Evolutionary conservation across 2,329 filamentous ascomycete species (phyloP).

Genomic region (Fusarium neocosmosporiellum): DNA sequence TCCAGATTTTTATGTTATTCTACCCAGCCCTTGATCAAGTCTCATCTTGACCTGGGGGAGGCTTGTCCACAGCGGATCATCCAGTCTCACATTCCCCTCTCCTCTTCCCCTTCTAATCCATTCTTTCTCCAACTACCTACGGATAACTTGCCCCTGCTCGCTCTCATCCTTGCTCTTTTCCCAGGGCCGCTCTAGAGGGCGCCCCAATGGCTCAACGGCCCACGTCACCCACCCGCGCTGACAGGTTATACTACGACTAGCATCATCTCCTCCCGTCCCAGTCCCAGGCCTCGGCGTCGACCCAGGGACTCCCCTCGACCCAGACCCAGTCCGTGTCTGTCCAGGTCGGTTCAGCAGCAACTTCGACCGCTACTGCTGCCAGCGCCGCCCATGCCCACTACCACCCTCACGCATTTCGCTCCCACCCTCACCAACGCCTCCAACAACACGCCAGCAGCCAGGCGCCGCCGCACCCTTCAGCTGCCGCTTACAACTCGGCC

Average conservation of each 20-base stretch:
- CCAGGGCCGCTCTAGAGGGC: slow-evolving; percentile 4
- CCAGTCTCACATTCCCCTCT: neutral
- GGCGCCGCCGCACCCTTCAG: slow-evolving; percentile 33
- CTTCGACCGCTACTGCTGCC: slow-evolving; percentile 11
- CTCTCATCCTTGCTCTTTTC: slow-evolving; percentile 20
- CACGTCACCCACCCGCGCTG: slow-evolving; percentile 44
- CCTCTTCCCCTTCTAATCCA: slow-evolving; percentile 4
- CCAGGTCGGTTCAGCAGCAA: slow-evolving; percentile 19
- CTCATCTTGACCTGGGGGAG: slow-evolving; percentile 30
- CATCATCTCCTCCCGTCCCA: slow-evolving; percentile 35
- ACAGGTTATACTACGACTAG: slow-evolving; percentile 37
- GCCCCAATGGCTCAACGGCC: slow-evolving; percentile 39
- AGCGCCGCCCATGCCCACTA: slow-evolving; percentile 16
- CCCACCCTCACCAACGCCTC: slow-evolving; percentile 24
- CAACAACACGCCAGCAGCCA: slow-evolving; percentile 35
- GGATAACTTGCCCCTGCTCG: slow-evolving; percentile 17
- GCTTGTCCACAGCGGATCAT: slow-evolving; percentile 32
- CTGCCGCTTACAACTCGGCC: slow-evolving; percentile 35
- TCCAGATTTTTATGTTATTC: neutral
- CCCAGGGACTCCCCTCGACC: slow-evolving; percentile 22
- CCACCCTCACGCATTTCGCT: slow-evolving; percentile 35
- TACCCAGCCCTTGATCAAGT: slow-evolving; percentile 28
- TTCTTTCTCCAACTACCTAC: slow-evolving; percentile 7
- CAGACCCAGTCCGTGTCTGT: neutral
- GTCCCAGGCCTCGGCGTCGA: slow-evolving; percentile 9